Evolutionary conservation across 179 eudicot species (phyloP).

Genomic region (Beta lomatogona): DNA sequence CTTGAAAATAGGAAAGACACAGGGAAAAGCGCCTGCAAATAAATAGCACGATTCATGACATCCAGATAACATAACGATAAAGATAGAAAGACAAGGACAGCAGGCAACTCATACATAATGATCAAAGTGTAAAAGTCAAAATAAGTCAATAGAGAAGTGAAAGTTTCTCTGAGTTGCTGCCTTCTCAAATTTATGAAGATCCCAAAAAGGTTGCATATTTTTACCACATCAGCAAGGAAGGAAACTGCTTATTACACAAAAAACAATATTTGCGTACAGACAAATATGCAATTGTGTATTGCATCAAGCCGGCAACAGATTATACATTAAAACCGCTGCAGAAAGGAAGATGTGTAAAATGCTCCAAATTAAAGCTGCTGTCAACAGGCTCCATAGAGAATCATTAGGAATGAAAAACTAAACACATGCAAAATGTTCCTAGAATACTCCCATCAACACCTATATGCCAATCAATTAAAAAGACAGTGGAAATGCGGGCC

Average conservation of each 20-base stretch:
- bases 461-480: neutral
- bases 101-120: neutral
- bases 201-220: neutral
- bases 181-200: too few relatives aligned
- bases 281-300: neutral
- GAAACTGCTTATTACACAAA: neutral
- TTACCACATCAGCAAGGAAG: conserved; percentile 2
- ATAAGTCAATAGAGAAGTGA: neutral
- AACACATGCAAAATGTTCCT: neutral
- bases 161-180: neutral
- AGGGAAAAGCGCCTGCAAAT: conserved; percentile 80
- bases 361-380: neutral
- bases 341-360: neutral
- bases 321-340: neutral
- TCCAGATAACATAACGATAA: neutral
- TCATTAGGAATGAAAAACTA: neutral
- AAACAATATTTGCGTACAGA: neutral
- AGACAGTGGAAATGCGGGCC: neutral
- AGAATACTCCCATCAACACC: neutral
- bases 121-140: neutral
- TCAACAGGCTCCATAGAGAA: neutral
- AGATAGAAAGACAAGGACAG: neutral
- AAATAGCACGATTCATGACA: conserved; percentile 10
- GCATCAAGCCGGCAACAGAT: neutral
- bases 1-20: conserved; percentile 66